Evolutionary conservation across 352 stramenopile species (phyloP), one percentile per base, ranked within the genome.

Genomic region (Phytophthora europaea): DNA sequence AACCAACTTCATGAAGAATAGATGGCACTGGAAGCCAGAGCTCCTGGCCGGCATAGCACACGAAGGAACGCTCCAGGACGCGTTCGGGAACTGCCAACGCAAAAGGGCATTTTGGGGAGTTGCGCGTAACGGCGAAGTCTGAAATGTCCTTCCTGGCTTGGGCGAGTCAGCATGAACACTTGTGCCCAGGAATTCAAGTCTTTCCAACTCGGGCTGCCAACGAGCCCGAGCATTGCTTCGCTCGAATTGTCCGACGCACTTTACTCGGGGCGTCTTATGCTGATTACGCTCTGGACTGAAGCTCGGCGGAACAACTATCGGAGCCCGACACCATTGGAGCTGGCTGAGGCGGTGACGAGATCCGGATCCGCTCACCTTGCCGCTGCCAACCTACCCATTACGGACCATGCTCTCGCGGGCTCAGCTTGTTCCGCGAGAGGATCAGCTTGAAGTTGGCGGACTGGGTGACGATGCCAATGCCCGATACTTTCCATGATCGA

Each of bases 381-480:
- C 36, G 47, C 20, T 53, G 43, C 18, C 15, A 10, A 53, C 31
- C 48, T 54, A 54, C 48, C 22, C 48, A 31, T 54, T 31, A 18
- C 48, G 31, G 47, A 15, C 9, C 47, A 20, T n/a, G 40, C 18
- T 10, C 2, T 43, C 12, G 13, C 38, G 38, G 38, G 38, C 13
- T 45, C 13, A 16, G 38, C 43, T 22, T 18, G 13, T 15, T 65
- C 40, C 23, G 26, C 48, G 48, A 59, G 22, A 53, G 26, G 65
- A 36, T 77, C 59, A 60, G 43, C 65, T 76, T 77, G 59, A 73
- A 73, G 65, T 65, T 48, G 70, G 12, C 66, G 55, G 65, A 67
- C 52, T 69, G 68, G 61, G 12, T 36, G 68, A 75, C 61, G 13
- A 75, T 71, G 54, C 67, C 54, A 26, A 9, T 22, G 15, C 4